Conservation (phyloP, 371 early-diverging fungal species). For the Umbelopsis sp. region DNA sequence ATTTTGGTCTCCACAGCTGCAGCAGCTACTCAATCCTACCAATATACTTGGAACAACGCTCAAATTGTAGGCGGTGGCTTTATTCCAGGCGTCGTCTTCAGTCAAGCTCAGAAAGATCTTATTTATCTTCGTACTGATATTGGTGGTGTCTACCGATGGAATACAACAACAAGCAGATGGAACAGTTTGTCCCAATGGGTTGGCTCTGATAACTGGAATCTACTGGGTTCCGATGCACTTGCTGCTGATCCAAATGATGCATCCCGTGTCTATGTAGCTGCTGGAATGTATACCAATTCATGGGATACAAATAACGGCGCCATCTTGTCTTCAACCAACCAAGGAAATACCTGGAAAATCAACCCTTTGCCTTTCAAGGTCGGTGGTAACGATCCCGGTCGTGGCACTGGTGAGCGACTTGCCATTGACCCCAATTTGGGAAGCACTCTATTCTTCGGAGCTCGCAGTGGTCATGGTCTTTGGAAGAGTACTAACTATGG, state of each 20-base stretch:
- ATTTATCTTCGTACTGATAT: neutral
- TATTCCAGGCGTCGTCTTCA: neutral
- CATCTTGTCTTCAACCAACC: neutral
- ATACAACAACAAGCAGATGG: neutral
- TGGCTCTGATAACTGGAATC: neutral
- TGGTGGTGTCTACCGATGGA: slow-evolving; percentile 1
- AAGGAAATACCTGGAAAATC: neutral
- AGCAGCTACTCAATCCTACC: neutral
- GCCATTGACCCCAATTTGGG: neutral
- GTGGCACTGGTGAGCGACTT: neutral
- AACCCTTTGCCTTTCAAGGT: slow-evolving; percentile 2
- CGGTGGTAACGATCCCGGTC: neutral
- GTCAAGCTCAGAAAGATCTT: neutral
- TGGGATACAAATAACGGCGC: neutral
- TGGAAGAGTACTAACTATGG: slow-evolving; percentile 1
- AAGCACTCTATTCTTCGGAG: neutral
- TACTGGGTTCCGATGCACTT: neutral
- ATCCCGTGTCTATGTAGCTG: neutral
- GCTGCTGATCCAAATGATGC: neutral
- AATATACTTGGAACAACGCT: neutral
- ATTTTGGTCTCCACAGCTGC: neutral
- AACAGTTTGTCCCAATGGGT: neutral
- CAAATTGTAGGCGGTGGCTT: neutral
- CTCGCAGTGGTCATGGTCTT: slow-evolving; percentile 1
- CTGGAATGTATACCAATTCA: slow-evolving; percentile 3